Evolutionary conservation across 225 moss, liverwort and hornwort species (phyloP).

Genomic region (Neckera pumila): DNA sequence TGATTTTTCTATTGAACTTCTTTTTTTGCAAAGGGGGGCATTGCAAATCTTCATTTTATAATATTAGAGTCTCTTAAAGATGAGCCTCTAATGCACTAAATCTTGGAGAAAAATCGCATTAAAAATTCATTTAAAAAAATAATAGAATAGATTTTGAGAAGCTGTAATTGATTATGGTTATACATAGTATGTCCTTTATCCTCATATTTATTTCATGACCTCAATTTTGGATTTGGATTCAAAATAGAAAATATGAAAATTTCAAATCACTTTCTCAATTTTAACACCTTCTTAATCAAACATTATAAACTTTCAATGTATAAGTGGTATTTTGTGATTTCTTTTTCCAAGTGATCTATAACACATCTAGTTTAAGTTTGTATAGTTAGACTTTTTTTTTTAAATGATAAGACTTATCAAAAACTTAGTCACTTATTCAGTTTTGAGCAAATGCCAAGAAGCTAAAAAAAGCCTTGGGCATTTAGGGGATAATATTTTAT

Average conservation of each 20-base stretch:
- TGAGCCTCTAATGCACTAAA: neutral
- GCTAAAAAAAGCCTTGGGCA: neutral
- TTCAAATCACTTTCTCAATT: neutral
- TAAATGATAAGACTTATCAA: neutral
- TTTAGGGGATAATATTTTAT: neutral
- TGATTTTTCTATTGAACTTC: neutral
- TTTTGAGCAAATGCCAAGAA: neutral
- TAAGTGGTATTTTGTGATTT: too few species aligned
- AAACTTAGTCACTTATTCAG: neutral
- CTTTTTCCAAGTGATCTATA: neutral
- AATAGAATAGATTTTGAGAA: neutral
- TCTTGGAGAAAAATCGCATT: neutral
- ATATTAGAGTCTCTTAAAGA: too few species aligned
- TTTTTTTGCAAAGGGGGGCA: neutral
- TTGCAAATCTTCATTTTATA: neutral
- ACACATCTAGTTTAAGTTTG: neutral
- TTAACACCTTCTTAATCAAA: neutral
- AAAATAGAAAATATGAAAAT: neutral
- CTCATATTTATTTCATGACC: neutral
- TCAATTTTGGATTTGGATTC: neutral
- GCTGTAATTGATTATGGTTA: neutral
- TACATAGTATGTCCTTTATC: neutral
- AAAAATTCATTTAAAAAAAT: neutral
- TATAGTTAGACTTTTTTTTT: rapidly evolving
- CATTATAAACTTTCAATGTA: neutral